Base-by-base conservation (phyloP, 2,329 filamentous ascomycete genomes). In the Alternaria atra region DNA sequence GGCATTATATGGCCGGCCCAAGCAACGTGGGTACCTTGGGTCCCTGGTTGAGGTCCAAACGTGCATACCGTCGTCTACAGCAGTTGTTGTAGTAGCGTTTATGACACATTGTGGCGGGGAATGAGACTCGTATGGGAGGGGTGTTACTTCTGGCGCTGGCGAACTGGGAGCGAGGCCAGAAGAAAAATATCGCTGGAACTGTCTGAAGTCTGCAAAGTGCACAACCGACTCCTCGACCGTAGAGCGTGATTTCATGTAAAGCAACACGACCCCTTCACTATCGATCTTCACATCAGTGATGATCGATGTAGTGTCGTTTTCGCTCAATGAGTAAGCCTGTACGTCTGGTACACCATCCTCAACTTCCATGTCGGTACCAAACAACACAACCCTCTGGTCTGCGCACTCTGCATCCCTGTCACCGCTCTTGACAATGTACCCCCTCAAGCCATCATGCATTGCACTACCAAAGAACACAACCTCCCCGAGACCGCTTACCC, bases 21-120 rank as follows among this genome's bases (percentile, higher is more conserved):
- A 55, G 39, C 65, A 68, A 17, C 64, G 59, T 3, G 70, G 65
- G 47, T 70, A 77, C 5, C 75, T 68, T 2, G 64, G 55, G 20
- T 77, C 73, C 2, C 43, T 39, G 1, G 69, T 68, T 15, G 56
- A 65, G 4, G 74, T 76, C 48, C 69, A 66, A 6, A 75, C 60
- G 25, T 52, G 52, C 9, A 66, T 71, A 8, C 47, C 12, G 3
- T 25, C 29, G n/a, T 64, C 56, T 10, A 77, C 40, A 1, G 64
- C 64, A 5, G 68, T 72, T 37, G 64, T 51, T 2, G 73, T 71
- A 6, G 73, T 75, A 27, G 67, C 66, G 35, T 73, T 73, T 3
- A 60, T 56, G 20, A 27, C 46, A 40, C 51, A 60, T 12, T 64
- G 13, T 1, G 30, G 46, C 9, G 15, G 23, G 5, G 6, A 8